phyloP scores from a whole-genome alignment of 140 eudicot genomes.

The Stevia rebaudiana region DNA sequence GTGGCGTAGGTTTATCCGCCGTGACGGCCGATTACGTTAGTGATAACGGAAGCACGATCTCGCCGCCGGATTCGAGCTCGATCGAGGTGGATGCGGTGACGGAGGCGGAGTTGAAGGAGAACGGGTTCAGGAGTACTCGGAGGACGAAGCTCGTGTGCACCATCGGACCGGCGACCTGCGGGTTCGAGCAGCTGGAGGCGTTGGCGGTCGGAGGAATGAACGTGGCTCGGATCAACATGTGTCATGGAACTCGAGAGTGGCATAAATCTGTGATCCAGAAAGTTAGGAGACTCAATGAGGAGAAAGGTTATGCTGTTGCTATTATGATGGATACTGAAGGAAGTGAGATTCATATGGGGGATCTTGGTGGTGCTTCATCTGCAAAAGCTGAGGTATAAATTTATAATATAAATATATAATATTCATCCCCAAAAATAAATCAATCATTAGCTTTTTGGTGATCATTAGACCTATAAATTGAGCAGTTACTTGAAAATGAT shows the following conservation, averaged over 20 bases:
- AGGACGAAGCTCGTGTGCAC: constrained; percentile 89
- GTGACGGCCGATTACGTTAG: background rate
- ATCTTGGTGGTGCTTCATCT: constrained; percentile 77
- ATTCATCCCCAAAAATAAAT: too few species aligned
- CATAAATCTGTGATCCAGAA: constrained; percentile 66
- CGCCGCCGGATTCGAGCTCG: constrained; percentile 24
- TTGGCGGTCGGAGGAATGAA: constrained; percentile 97
- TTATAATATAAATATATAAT: too few species aligned
- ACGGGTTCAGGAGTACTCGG: constrained; percentile 84
- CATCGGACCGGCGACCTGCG: constrained; percentile 79
- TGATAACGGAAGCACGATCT: background rate
- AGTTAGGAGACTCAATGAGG: constrained; percentile 83
- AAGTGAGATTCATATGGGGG: constrained; percentile 99
- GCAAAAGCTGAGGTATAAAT: constrained; percentile 81
- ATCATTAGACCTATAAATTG: too few species aligned
- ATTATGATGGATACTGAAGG: constrained; percentile 98
- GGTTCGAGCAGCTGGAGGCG: constrained; percentile 69
- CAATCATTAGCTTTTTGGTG: too few species aligned
- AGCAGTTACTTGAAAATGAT: too few species aligned
- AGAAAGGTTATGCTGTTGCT: constrained; percentile 84
- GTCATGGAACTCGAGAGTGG: constrained; percentile 94
- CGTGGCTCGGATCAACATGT: constrained; percentile 93
- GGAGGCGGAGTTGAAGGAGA: constrained; percentile 81
- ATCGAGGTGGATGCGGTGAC: constrained; percentile 88
- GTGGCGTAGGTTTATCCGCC: background rate